phyloP scores from a whole-genome alignment of 371 early-diverging fungal genomes.

The Apophysomyces trapeziformis region DNA sequence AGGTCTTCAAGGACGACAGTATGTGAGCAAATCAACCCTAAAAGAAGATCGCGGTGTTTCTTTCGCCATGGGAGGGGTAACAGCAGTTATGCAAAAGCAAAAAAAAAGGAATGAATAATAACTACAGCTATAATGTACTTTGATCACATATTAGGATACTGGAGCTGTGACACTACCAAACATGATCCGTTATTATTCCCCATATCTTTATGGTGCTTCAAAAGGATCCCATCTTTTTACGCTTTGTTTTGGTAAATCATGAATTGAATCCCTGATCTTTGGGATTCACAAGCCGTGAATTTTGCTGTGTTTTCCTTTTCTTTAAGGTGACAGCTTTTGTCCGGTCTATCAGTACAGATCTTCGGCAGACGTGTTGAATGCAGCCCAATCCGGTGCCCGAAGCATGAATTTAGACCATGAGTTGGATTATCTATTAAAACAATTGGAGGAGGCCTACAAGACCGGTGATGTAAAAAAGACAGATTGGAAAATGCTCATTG shows the following conservation, averaged over 20 bases:
- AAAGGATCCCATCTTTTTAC: conserved; percentile 45
- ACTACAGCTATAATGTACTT: no score
- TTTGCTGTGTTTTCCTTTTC: background rate
- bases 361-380: conserved; percentile 44
- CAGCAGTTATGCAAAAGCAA: background rate
- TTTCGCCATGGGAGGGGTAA: conserved; percentile 59
- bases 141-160: conserved; percentile 28
- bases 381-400: conserved; percentile 56
- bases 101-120: background rate
- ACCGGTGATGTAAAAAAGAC: conserved; percentile 36
- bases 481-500: conserved; percentile 67
- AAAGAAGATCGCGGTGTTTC: conserved; percentile 53
- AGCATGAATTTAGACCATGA: conserved; percentile 46
- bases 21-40: conserved; percentile 34
- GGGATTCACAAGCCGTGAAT: background rate
- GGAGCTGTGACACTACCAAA: conserved; percentile 49
- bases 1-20: conserved; percentile 34
- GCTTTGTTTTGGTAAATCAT: conserved; percentile 46
- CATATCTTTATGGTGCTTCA: conserved; percentile 42
- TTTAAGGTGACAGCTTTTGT: conserved; percentile 35
- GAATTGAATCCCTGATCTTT: no score
- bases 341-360: conserved; percentile 45
- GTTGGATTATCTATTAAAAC: conserved; percentile 42
- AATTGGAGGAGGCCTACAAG: conserved; percentile 32
- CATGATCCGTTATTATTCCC: conserved; percentile 45